Evolutionary conservation across 2,329 filamentous ascomycete genomes (phyloP).

Genomic region (Pyrenophora tritici-repentis): DNA sequence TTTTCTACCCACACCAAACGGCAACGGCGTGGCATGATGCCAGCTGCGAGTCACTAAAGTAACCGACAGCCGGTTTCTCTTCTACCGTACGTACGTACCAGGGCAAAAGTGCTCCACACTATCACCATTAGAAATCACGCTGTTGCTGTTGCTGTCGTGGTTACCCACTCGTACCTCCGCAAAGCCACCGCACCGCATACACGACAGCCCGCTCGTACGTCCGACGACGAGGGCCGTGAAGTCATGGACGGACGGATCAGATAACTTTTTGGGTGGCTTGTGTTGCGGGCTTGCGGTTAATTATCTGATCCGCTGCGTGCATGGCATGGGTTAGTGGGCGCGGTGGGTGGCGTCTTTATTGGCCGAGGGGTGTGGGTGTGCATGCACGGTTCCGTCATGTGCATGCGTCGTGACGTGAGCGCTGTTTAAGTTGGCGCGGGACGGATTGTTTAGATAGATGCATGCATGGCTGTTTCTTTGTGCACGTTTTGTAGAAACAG

Average conservation of each 20-base stretch:
- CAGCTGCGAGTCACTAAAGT: too few relatives aligned
- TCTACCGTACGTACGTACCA: too few relatives aligned
- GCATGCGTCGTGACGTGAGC: conserved; percentile 13
- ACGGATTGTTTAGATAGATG: too few relatives aligned
- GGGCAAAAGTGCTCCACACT: conserved; percentile 4
- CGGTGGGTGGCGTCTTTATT: not conserved
- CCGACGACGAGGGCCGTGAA: too few relatives aligned
- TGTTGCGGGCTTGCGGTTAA: conserved; percentile 20
- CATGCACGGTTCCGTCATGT: not conserved
- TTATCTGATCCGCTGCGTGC: conserved; percentile 43
- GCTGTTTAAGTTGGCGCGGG: not conserved
- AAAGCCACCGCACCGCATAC: too few relatives aligned
- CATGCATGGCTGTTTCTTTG: too few relatives aligned
- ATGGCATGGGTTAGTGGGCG: conserved; percentile 2
- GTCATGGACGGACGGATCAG: conserved; percentile 8
- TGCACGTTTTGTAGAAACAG: too few relatives aligned
- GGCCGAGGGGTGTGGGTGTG: not conserved
- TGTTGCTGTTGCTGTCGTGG: too few relatives aligned
- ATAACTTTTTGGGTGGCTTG: conserved; percentile 3
- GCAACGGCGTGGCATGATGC: too few relatives aligned
- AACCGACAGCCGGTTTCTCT: not conserved
- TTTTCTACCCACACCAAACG: too few relatives aligned
- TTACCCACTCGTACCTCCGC: too few relatives aligned
- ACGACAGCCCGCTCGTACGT: too few relatives aligned
- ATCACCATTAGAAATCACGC: not conserved